Conservation (phyloP, 2,329 filamentous ascomycete species). For the Trematosphaeria pertusa region DNA sequence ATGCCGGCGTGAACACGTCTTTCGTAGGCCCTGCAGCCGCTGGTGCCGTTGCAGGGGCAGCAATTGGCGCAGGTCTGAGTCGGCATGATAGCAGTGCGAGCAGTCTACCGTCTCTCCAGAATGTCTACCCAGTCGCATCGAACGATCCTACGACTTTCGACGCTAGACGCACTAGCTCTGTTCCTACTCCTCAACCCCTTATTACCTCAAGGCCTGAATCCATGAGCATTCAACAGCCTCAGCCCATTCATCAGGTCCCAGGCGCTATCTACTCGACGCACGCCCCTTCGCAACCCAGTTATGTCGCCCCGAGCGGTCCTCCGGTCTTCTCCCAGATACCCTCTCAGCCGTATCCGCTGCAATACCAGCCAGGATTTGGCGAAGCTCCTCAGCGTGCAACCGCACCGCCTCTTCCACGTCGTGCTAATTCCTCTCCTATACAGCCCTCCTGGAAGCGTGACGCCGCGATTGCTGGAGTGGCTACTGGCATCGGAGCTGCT, state of each 20-base stretch:
- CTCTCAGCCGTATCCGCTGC: constrained; percentile 28
- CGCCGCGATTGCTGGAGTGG: constrained; percentile 52
- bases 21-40: constrained; percentile 48
- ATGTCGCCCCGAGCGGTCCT: constrained; percentile 50
- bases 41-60: constrained; percentile 51
- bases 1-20: constrained; percentile 44
- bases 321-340: constrained; percentile 47
- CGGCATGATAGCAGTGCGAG: constrained; percentile 58
- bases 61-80: constrained; percentile 55
- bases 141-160: constrained; percentile 70
- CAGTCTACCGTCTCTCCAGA: constrained; percentile 62
- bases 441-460: constrained; percentile 50
- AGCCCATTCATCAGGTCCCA: constrained; percentile 77
- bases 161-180: constrained; percentile 58
- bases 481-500: constrained; percentile 52
- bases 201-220: constrained; percentile 51
- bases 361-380: constrained; percentile 22
- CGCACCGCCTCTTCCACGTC: constrained; percentile 39
- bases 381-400: constrained; percentile 27
- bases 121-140: constrained; percentile 71
- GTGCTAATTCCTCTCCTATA: constrained; percentile 57
- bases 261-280: constrained; percentile 68
- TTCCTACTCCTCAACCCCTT: constrained; percentile 49
- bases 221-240: constrained; percentile 82
- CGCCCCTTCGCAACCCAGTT: constrained; percentile 47